Evolutionary conservation across 768 basidiomycete species (phyloP).

Genomic region (Naganishia vaughanmartiniae): DNA sequence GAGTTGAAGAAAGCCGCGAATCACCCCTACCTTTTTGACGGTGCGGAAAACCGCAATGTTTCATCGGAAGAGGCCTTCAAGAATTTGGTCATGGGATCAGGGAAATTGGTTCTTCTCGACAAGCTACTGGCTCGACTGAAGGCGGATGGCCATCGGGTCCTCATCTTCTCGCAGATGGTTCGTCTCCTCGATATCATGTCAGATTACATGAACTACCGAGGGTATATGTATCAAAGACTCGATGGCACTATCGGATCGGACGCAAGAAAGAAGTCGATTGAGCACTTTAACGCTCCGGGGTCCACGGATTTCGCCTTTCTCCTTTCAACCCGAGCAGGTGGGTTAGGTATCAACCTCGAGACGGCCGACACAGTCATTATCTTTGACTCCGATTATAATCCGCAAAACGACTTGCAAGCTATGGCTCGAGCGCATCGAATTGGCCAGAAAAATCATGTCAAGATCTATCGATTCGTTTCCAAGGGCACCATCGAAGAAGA

Average conservation of each 20-base stretch:
- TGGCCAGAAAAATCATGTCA: constrained; percentile 97
- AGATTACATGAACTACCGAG: constrained; percentile 87
- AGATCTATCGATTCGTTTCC: constrained; percentile 95
- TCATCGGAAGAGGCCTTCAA: constrained; percentile 79
- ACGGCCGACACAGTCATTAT: constrained; percentile 99
- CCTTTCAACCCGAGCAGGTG: constrained; percentile 93
- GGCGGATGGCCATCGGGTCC: constrained; percentile 88
- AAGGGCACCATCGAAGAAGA: constrained; percentile 99
- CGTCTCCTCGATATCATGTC: constrained; percentile 97
- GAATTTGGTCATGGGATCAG: constrained; percentile 97
- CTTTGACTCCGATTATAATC: constrained; percentile 98
- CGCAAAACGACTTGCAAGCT: constrained; percentile 96
- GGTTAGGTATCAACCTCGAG: constrained; percentile 96
- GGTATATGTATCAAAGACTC: constrained; percentile 87
- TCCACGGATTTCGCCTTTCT: constrained; percentile 96
- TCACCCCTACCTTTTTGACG: constrained; percentile 96
- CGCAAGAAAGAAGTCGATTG: constrained; percentile 87
- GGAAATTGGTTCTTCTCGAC: constrained; percentile 96
- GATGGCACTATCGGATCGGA: constrained; percentile 91
- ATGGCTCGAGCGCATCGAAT: constrained; percentile 99
- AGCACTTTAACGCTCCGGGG: constrained; percentile 89
- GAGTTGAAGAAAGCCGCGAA: constrained; percentile 97
- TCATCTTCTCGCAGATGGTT: constrained; percentile 99
- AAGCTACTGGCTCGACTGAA: constrained; percentile 87
- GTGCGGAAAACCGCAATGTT: constrained; percentile 67